phyloP scores from a whole-genome alignment of 2,329 filamentous ascomycete species.

The Ceratocystis huliohia region DNA sequence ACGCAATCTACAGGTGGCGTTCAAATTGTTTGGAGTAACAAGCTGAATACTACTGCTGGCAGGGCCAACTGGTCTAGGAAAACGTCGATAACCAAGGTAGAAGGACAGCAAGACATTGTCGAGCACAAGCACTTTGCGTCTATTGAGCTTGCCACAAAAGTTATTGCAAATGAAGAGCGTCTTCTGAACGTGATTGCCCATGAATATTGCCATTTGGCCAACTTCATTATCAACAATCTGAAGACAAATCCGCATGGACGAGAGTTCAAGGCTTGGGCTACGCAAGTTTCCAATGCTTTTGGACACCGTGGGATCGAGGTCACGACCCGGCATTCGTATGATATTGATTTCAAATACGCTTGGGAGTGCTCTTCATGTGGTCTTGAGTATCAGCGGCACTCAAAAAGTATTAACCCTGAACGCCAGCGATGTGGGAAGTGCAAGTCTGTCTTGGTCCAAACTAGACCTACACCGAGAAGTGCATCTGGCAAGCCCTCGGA shows the following conservation, averaged over 20 bases:
- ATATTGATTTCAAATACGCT: constrained; percentile 83
- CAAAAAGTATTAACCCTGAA: constrained; percentile 63
- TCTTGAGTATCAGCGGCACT: constrained; percentile 68
- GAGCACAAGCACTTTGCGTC: constrained; percentile 49
- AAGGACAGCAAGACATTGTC: constrained; percentile 8
- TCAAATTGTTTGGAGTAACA: constrained; percentile 60
- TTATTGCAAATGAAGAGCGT: constrained; percentile 64
- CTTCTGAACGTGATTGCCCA: constrained; percentile 88
- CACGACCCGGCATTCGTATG: constrained; percentile 80
- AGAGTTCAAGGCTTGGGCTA: constrained; percentile 68
- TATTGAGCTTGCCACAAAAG: constrained; percentile 81
- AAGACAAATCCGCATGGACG: constrained; percentile 68
- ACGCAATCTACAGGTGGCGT: constrained; percentile 56
- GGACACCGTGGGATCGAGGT: constrained; percentile 55
- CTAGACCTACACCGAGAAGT: constrained; percentile 57
- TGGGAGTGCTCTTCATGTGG: constrained; percentile 66
- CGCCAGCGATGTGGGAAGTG: constrained; percentile 69
- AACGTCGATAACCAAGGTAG: constrained; percentile 30
- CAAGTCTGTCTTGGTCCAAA: constrained; percentile 57
- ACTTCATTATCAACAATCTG: constrained; percentile 72
- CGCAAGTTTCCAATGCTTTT: constrained; percentile 44
- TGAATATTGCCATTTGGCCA: constrained; percentile 89
- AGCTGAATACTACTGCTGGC: constrained; percentile 67
- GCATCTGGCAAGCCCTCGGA: constrained; percentile 28
- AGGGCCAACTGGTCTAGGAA: constrained; percentile 60